Evolutionary conservation across 2,329 filamentous ascomycete species (phyloP).

Genomic region (Fusarium verrucosum): DNA sequence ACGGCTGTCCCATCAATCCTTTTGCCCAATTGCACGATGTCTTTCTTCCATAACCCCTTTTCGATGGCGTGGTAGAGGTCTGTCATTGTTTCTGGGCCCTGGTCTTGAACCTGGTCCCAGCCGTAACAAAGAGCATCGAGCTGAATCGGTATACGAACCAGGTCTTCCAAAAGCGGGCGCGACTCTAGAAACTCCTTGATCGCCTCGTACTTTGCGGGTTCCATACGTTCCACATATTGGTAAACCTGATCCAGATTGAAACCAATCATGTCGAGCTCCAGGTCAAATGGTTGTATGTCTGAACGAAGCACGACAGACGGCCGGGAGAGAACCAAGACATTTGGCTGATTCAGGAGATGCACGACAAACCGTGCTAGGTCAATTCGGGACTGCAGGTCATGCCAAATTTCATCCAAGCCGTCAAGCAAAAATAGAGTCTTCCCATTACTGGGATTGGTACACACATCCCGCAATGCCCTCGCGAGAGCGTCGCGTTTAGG

Average conservation of each 20-base stretch:
- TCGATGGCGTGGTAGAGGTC: neutral
- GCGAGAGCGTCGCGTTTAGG: neutral
- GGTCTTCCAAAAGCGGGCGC: neutral
- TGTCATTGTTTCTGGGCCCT: neutral
- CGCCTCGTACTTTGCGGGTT: neutral
- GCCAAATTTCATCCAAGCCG: neutral
- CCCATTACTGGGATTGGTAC: too few species aligned
- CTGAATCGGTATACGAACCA: neutral
- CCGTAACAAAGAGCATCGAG: neutral
- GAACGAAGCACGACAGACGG: neutral
- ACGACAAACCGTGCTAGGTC: neutral
- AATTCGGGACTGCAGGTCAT: neutral
- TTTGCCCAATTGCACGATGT: neutral
- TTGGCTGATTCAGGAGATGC: neutral
- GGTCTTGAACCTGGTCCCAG: neutral
- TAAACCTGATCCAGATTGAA: neutral
- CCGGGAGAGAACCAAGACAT: neutral
- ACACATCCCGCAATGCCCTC: neutral
- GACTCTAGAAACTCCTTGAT: neutral
- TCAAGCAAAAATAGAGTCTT: neutral
- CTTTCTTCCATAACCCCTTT: neutral
- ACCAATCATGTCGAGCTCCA: neutral
- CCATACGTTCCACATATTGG: neutral
- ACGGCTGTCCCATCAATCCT: too few species aligned
- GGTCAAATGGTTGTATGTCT: neutral